Conservation (phyloP, 805 yeast species). For the Suhomyces xylopsoci region DNA sequence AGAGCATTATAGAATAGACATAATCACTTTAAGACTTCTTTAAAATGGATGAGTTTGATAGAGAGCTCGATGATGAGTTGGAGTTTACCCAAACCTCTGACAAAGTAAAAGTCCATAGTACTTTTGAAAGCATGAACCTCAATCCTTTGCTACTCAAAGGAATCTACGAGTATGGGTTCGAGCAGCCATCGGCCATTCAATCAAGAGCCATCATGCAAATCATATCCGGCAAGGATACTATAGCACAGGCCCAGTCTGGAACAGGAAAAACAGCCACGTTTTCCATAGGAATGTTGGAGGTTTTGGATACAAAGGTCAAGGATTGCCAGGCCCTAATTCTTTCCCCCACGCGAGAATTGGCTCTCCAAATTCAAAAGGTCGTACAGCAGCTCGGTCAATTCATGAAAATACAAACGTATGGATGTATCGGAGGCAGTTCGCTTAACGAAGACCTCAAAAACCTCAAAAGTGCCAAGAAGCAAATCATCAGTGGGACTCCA, state of each 20-base stretch:
- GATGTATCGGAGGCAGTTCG: constrained; percentile 96
- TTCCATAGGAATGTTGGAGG: constrained; percentile 69
- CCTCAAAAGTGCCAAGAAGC: constrained; percentile 73
- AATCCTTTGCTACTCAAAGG: constrained; percentile 43
- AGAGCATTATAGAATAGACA: background rate
- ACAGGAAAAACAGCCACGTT: constrained; percentile 91
- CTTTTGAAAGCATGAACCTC: constrained; percentile 41
- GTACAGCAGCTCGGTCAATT: constrained; percentile 85
- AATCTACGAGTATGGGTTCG: constrained; percentile 78
- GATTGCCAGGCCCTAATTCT: constrained; percentile 89
- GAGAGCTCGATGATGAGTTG: constrained; percentile 55
- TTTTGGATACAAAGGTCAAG: constrained; percentile 67
- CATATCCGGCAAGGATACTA: constrained; percentile 65
- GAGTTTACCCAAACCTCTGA: constrained; percentile 50
- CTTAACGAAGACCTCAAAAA: constrained; percentile 84
- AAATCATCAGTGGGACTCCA: constrained; percentile 96
- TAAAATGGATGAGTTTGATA: constrained; percentile 52
- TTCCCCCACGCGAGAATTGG: constrained; percentile 97
- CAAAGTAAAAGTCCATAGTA: constrained; percentile 52
- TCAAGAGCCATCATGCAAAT: constrained; percentile 78
- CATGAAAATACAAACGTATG: constrained; percentile 89
- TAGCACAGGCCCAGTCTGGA: constrained; percentile 89
- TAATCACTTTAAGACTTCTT: background rate
- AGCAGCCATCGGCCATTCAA: constrained; percentile 79
- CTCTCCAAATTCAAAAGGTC: constrained; percentile 92